Percentiles rank a stretch among this genome's conserved stretches.
Evolutionary conservation across 129 eudicot genomes (phyloP).

Genomic region (Deinandra increscens): DNA sequence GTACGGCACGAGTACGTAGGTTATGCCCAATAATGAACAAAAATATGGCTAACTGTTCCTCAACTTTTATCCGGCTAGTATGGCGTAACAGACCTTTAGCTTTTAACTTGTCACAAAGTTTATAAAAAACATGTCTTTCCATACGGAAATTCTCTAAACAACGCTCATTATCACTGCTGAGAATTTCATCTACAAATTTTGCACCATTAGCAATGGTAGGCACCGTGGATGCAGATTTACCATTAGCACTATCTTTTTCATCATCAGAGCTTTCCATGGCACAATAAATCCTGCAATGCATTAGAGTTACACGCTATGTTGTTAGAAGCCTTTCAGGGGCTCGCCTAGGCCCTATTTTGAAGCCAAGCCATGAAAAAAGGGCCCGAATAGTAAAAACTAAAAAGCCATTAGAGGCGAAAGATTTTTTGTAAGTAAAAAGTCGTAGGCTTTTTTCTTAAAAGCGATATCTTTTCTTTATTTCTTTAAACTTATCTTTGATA

Average conservation of each 20-base stretch:
- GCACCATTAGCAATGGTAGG: conserved; percentile 29
- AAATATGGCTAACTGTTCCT: conserved; percentile 62
- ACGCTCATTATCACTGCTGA: conserved; percentile 41
- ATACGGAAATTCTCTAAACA: conserved; percentile 61
- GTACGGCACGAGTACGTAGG: conserved; percentile 58
- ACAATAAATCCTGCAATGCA: conserved; percentile 27
- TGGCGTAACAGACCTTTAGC: conserved; percentile 55
- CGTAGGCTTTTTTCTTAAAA: too few relatives aligned
- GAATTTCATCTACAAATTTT: conserved; percentile 53
- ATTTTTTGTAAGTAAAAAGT: too few relatives aligned
- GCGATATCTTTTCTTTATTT: too few relatives aligned
- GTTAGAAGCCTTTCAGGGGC: too few relatives aligned
- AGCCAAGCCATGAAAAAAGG: too few relatives aligned
- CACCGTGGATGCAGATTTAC: conserved; percentile 21
- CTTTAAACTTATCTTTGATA: too few relatives aligned
- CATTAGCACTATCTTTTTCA: conserved; percentile 36
- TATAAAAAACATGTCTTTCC: conserved; percentile 56
- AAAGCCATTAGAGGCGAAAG: too few relatives aligned
- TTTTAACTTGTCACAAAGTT: conserved; percentile 51
- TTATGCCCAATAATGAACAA: conserved; percentile 65
- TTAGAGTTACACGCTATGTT: background rate
- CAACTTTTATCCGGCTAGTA: conserved; percentile 58
- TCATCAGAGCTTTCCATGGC: conserved; percentile 55
- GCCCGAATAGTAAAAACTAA: too few relatives aligned
- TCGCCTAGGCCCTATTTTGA: too few relatives aligned